A percentile compares a stretch with the other conserved stretches of the same genome.
These are phyloP conservation scores for Jacaranda mimosifolia DNA, from an alignment of 257 asterid genomes.

Conservation along the genomic window DNA sequence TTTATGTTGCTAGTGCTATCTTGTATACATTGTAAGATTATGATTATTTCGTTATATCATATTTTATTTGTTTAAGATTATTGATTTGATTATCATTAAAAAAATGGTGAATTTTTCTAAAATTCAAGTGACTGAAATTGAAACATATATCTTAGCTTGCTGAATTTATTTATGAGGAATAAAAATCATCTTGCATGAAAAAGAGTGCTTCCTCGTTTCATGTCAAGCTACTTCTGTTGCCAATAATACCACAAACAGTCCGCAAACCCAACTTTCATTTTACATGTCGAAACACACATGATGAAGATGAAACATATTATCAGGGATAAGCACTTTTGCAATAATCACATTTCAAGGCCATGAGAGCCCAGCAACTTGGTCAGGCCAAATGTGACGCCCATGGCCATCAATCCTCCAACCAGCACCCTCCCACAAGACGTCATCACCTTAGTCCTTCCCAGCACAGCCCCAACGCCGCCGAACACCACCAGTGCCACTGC, in stretches of 20 bases:
- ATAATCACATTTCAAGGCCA: constrained; percentile 51
- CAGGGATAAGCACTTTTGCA: not conserved
- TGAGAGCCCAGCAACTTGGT: constrained; percentile 57
- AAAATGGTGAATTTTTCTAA: no score
- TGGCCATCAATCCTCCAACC: constrained; percentile 84
- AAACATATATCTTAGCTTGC: no score
- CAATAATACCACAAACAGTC: not conserved
- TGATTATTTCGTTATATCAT: no score
- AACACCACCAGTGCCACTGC: constrained; percentile 60
- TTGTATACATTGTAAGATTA: no score
- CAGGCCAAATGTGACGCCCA: constrained; percentile 76
- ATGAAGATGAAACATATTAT: no score
- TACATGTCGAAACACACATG: not conserved
- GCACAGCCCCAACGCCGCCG: constrained; percentile 66
- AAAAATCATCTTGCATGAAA: not conserved
- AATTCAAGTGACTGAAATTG: no score
- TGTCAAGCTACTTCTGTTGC: not conserved
- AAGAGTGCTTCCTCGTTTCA: not conserved
- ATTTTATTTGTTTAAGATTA: no score
- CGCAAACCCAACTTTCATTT: not conserved
- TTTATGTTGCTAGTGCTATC: no score
- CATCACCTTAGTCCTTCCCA: constrained; percentile 57
- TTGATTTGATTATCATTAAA: no score
- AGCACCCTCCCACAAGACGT: constrained; percentile 62
- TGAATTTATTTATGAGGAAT: no score